Conservation (phyloP, 2,329 filamentous ascomycete genomes). For the Didymella pomorum region DNA sequence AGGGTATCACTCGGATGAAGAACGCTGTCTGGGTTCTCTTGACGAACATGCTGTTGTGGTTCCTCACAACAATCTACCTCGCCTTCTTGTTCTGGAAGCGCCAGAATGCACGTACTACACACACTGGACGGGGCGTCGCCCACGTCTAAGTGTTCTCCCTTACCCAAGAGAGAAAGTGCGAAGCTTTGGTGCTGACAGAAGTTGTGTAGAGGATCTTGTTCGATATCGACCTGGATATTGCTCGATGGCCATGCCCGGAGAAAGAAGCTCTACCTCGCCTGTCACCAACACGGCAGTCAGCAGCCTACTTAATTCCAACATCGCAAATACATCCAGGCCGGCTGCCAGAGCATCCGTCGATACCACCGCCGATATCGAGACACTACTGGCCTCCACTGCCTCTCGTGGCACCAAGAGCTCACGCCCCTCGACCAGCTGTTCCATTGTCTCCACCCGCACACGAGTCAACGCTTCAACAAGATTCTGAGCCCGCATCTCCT, state of each 20-base stretch:
- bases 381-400: conserved; percentile 16
- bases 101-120: conserved; percentile 40
- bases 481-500: not conserved
- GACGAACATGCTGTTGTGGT: conserved; percentile 77
- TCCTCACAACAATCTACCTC: conserved; percentile 66
- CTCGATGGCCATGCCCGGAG: conserved; percentile 11
- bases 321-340: not conserved
- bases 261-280: not conserved
- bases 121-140: conserved; percentile 29
- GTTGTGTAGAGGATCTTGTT: conserved; percentile 12
- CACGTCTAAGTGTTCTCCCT: conserved; percentile 32
- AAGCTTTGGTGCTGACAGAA: conserved; percentile 9
- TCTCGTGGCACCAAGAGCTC: not conserved
- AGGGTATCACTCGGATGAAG: conserved; percentile 78
- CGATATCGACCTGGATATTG: conserved; percentile 14
- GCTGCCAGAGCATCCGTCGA: not conserved
- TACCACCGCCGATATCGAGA: conserved; percentile 8
- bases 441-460: not conserved
- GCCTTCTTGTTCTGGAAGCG: conserved; percentile 64
- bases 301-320: not conserved
- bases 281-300: not conserved
- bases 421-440: not conserved
- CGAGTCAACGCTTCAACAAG: not conserved
- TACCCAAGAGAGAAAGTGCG: conserved; percentile 7
- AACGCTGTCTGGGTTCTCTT: conserved; percentile 86